Conservation (phyloP, 306 rosid genomes). For the Casuarina equisetifolia region DNA sequence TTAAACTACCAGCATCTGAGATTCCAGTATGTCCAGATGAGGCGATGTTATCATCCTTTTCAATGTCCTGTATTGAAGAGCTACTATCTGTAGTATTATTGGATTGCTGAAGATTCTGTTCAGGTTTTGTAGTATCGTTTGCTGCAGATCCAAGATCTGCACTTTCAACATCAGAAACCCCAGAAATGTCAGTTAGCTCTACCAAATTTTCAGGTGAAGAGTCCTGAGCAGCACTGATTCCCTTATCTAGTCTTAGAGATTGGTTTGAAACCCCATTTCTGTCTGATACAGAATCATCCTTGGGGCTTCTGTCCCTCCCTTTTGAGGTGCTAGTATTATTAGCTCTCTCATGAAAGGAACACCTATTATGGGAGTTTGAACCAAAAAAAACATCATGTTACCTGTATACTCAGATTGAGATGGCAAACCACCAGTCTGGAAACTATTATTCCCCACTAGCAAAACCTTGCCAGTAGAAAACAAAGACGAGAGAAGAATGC, state of each 20-base stretch:
- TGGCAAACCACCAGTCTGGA: conserved; percentile 29
- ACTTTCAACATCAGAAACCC: conserved; percentile 13
- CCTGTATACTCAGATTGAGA: conserved; percentile 25
- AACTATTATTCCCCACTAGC: conserved; percentile 21
- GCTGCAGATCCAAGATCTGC: conserved; percentile 28
- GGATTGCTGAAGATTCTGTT: conserved; percentile 25
- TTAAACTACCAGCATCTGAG: conserved; percentile 26
- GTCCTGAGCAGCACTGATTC: conserved; percentile 8
- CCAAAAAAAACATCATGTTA: conserved; percentile 23
- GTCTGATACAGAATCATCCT: conserved; percentile 23
- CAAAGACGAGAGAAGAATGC: conserved; percentile 33
- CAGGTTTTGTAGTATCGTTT: conserved; percentile 28
- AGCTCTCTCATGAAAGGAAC: conserved; percentile 24
- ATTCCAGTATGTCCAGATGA: conserved; percentile 26
- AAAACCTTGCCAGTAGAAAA: conserved; percentile 37
- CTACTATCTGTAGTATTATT: conserved; percentile 19
- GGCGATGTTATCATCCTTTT: conserved; percentile 23
- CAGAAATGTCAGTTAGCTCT: conserved; percentile 27
- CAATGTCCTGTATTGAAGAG: conserved; percentile 25
- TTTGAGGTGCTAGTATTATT: conserved; percentile 28
- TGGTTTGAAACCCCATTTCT: conserved; percentile 25
- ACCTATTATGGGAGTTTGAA: conserved; percentile 32
- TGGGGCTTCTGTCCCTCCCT: conserved; percentile 20
- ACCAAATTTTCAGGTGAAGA: conserved; percentile 14
- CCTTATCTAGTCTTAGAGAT: conserved; percentile 36